These are phyloP conservation scores for Danielia reshetovae DNA, from an alignment of 805 yeast genomes.

Conservation along the genomic window DNA sequence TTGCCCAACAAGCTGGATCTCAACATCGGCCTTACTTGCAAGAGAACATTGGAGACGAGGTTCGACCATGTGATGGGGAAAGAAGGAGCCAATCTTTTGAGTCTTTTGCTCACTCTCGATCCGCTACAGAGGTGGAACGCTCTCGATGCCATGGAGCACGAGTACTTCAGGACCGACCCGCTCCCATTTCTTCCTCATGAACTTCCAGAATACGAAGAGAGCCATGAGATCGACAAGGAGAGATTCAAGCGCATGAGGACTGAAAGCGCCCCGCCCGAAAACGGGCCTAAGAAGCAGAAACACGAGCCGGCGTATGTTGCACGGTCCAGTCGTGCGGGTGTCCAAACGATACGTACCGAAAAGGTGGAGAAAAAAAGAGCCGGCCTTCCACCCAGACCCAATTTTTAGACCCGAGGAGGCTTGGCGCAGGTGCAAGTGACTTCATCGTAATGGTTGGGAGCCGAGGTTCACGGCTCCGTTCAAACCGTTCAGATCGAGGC, in stretches of 20 bases:
- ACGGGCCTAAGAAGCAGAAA: not conserved
- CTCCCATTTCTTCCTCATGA: constrained; percentile 51
- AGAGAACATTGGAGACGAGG: constrained; percentile 45
- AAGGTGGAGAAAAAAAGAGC: not conserved
- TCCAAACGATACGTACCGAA: not conserved
- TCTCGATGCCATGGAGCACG: constrained; percentile 64
- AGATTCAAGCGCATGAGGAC: constrained; percentile 44
- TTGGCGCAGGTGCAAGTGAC: no score
- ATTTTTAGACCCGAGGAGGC: no score
- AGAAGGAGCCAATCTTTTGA: constrained; percentile 52
- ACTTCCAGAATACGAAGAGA: constrained; percentile 71
- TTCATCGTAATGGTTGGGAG: no score
- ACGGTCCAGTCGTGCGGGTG: not conserved
- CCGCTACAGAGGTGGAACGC: constrained; percentile 79
- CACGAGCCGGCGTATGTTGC: not conserved
- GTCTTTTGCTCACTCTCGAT: constrained; percentile 61
- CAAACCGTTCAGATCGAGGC: no score
- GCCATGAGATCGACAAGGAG: constrained; percentile 83
- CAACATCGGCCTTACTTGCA: constrained; percentile 42
- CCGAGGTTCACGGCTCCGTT: no score
- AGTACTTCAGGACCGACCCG: constrained; percentile 67
- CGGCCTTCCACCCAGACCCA: not conserved
- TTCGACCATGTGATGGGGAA: constrained; percentile 43
- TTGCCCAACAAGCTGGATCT: constrained; percentile 55
- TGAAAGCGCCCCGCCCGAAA: not conserved